Evolutionary conservation across 2,329 filamentous ascomycete species (phyloP).

Genomic region (Graphilbum sp.): DNA sequence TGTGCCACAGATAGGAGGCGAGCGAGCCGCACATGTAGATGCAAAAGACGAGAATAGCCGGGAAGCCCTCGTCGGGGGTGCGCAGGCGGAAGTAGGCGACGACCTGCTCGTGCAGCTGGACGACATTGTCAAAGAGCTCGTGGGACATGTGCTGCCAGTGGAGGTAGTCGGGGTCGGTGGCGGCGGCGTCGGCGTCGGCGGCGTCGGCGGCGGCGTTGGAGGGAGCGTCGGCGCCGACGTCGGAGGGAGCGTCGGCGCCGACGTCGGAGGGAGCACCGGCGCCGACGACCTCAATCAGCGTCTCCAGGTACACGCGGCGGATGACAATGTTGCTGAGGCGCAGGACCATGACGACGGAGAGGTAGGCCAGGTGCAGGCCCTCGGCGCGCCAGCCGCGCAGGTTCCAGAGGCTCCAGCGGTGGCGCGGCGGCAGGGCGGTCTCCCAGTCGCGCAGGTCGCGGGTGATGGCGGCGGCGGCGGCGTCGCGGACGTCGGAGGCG

Average conservation of each 20-base stretch:
- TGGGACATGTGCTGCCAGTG: conserved; percentile 4
- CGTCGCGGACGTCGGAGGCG: conserved; percentile 26
- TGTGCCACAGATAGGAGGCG: conserved; percentile 7
- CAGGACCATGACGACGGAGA: conserved; percentile 36
- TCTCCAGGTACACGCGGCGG: conserved; percentile 39
- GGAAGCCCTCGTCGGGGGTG: conserved; percentile 11
- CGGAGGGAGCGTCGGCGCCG: too few species aligned
- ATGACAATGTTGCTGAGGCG: conserved; percentile 40
- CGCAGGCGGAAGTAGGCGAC: conserved; percentile 9
- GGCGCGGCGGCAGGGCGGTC: conserved; percentile 25
- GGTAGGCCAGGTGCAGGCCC: conserved; percentile 33
- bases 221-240: too few species aligned
- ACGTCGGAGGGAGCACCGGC: too few species aligned
- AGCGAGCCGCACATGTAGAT: conserved; percentile 23
- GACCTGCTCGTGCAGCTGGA: conserved; percentile 19
- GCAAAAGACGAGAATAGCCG: conserved; percentile 22
- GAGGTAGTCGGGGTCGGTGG: not conserved
- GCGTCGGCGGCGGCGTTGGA: not conserved
- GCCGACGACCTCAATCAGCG: conserved; percentile 22
- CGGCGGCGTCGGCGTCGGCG: not conserved
- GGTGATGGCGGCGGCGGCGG: conserved; percentile 27
- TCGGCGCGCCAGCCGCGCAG: conserved; percentile 29
- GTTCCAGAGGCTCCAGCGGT: conserved; percentile 27
- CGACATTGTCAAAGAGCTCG: conserved; percentile 19
- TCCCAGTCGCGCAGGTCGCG: conserved; percentile 30